Percentiles rank a stretch among this genome's conserved stretches.
Evolutionary conservation across 495 filamentous ascomycete species (phyloP).

Genomic region (Tuber melanosporum): DNA sequence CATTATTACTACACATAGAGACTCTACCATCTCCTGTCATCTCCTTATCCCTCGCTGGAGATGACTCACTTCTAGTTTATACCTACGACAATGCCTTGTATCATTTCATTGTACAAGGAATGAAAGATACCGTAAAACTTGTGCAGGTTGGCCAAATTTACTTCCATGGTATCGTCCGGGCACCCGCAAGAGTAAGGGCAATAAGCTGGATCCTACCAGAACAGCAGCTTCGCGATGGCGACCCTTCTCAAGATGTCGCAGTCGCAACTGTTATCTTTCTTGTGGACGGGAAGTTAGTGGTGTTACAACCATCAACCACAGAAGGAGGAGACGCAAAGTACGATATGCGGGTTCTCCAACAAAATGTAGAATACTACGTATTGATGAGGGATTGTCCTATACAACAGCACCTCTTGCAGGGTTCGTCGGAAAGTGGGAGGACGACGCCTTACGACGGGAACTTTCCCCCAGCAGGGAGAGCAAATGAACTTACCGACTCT

Average conservation of each 20-base stretch:
- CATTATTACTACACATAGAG: constrained; percentile 64
- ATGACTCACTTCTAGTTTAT: constrained; percentile 92
- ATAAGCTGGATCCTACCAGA: constrained; percentile 95
- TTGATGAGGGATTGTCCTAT: constrained; percentile 76
- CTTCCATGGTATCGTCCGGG: constrained; percentile 90
- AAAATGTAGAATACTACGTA: constrained; percentile 90
- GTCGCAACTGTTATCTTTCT: constrained; percentile 88
- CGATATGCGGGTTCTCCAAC: constrained; percentile 93
- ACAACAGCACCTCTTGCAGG: constrained; percentile 36
- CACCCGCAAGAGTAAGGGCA: constrained; percentile 82
- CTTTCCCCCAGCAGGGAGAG: constrained; percentile 41
- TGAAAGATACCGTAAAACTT: constrained; percentile 62
- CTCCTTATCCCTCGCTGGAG: constrained; percentile 75
- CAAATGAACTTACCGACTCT: constrained; percentile 66
- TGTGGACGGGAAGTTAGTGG: constrained; percentile 90
- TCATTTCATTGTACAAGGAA: constrained; percentile 77
- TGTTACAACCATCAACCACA: constrained; percentile 75
- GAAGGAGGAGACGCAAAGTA: constrained; percentile 80
- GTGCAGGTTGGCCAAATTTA: constrained; percentile 93
- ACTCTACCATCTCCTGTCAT: constrained; percentile 76
- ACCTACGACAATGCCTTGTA: constrained; percentile 94
- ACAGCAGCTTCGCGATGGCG: constrained; percentile 79
- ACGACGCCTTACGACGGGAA: constrained; percentile 26
- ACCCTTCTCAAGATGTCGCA: constrained; percentile 94
- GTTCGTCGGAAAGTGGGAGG: constrained; percentile 15